phyloP scores from a whole-genome alignment of 1,284 basidiomycete genomes.

The Dichomitus squalens region DNA sequence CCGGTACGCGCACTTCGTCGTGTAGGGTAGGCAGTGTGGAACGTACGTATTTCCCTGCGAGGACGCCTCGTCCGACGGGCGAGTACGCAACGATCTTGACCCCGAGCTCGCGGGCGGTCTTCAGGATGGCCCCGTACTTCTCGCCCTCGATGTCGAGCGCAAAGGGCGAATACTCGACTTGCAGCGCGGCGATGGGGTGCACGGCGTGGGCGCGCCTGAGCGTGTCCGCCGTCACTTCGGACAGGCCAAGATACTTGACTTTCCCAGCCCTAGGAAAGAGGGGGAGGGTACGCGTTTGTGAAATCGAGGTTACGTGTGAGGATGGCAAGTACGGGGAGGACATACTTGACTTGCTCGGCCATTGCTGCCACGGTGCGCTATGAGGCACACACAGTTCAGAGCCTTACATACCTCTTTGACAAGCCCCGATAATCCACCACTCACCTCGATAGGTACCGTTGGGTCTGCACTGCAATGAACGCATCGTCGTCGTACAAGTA shows the following conservation, averaged over 20 bases:
- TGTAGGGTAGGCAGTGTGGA: constrained; percentile 18
- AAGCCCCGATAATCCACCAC: not conserved
- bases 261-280: constrained; percentile 42
- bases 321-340: no score
- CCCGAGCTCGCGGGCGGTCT: constrained; percentile 33
- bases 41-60: constrained; percentile 41
- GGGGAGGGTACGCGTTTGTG: no score
- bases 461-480: constrained; percentile 23
- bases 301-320: no score
- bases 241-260: constrained; percentile 44
- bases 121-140: constrained; percentile 32
- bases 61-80: constrained; percentile 43
- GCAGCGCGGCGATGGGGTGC: constrained; percentile 42
- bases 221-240: constrained; percentile 44
- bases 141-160: constrained; percentile 36
- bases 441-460: constrained; percentile 34
- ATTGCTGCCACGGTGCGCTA: constrained; percentile 32
- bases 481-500: no score
- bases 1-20: not conserved
- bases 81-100: constrained; percentile 50
- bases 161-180: constrained; percentile 49
- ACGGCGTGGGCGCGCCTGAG: constrained; percentile 46
- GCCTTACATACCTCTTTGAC: no score
- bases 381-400: no score
- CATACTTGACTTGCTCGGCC: constrained; percentile 38